Conservation (phyloP, 192 early-diverging fungal genomes). For the Dissophora ornata region DNA sequence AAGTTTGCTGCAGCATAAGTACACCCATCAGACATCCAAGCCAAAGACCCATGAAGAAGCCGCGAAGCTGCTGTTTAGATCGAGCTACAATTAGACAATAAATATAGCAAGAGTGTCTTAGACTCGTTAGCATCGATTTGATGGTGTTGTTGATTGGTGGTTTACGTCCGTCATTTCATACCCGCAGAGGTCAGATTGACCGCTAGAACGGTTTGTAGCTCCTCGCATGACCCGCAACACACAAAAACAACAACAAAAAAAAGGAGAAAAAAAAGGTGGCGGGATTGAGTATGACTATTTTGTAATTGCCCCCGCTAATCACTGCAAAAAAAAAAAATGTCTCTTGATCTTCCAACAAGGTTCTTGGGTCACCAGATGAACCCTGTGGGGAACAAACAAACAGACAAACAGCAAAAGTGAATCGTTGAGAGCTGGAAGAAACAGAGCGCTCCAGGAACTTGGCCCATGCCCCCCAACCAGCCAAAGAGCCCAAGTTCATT, state of each 20-base stretch:
- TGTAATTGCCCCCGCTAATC: too few relatives aligned
- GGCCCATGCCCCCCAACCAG: conserved; percentile 1
- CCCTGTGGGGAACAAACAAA: too few relatives aligned
- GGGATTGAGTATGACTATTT: too few relatives aligned
- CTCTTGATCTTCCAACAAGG: too few relatives aligned
- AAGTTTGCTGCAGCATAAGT: conserved; percentile 37
- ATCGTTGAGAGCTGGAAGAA: neutral
- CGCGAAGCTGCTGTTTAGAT: conserved; percentile 45
- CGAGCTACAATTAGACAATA: conserved; percentile 17
- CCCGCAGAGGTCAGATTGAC: too few relatives aligned
- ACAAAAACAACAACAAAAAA: too few relatives aligned
- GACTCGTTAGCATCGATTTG: neutral
- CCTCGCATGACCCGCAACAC: neutral
- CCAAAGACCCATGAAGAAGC: conserved; percentile 48
- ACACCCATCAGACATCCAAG: conserved; percentile 35
- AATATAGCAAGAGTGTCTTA: neutral
- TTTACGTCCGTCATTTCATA: too few relatives aligned
- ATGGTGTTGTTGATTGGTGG: neutral
- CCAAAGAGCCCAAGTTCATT: too few relatives aligned
- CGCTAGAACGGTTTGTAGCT: neutral
- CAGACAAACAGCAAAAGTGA: too few relatives aligned
- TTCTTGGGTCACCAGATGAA: neutral
- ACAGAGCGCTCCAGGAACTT: neutral
- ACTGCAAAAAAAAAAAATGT: too few relatives aligned
- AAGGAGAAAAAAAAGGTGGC: too few relatives aligned